Conservation (phyloP, 495 filamentous ascomycete genomes). For the Schizothecium vesticola region DNA sequence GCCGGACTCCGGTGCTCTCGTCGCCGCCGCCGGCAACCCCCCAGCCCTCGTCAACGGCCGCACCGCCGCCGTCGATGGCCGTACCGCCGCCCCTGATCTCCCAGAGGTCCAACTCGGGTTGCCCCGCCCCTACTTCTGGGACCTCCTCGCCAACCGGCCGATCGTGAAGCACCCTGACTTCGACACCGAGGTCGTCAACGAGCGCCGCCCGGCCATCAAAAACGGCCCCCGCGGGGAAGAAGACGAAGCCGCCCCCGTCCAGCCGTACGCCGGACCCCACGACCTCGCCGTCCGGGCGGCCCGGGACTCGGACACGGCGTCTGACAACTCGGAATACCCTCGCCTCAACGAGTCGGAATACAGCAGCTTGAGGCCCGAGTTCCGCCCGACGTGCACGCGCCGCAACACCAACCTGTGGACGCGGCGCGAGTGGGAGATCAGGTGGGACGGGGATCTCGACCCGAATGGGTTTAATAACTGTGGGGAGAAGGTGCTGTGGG, state of each 20-base stretch:
- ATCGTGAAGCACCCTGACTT: not conserved
- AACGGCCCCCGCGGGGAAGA: not conserved
- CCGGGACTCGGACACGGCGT: no score
- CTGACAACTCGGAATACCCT: no score
- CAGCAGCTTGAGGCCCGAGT: not conserved
- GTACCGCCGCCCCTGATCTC: no score
- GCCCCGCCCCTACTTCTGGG: not conserved
- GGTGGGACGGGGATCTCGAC: not conserved
- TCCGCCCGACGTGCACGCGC: not conserved
- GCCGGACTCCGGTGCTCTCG: not conserved
- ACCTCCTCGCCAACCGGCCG: not conserved
- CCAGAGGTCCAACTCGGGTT: not conserved
- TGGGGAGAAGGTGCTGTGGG: not conserved
- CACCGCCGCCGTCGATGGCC: no score
- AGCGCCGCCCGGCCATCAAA: not conserved
- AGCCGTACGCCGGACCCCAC: no score
- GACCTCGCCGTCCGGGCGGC: not conserved
- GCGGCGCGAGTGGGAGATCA: not conserved
- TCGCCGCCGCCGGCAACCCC: not conserved
- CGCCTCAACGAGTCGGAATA: no score
- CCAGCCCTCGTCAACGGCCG: no score
- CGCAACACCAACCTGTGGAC: not conserved
- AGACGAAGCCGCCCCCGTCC: no score
- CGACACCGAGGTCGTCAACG: not conserved
- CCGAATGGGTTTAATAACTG: not conserved